Base-by-base conservation (phyloP, 1,139 yeast genomes). In the Geotrichum australiense region DNA sequence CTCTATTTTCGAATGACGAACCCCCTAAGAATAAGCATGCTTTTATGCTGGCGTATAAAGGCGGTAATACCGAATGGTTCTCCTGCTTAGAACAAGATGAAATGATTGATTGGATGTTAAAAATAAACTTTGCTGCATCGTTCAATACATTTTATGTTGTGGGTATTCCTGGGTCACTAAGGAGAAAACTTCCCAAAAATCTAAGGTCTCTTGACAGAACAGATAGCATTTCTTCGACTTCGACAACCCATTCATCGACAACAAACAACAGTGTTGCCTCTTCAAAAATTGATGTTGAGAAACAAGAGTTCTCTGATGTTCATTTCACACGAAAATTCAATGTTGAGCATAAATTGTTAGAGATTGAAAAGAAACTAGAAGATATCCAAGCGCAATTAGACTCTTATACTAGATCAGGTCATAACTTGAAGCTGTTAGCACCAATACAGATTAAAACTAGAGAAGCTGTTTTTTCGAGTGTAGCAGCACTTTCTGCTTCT, bases 101-200 rank as follows among this genome's bases (percentile, higher is more conserved):
- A 34, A 61, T 71, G 58, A 54, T 61, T 12, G 71, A 71, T 23
- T 79, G 86, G 86, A 67, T 77, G 37, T 64, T 65, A 29, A 61
- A 71, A 10, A 73, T 79, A 50, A 78, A 79, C 49, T 68, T 70
- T 48, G 63, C 76, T 10, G 73, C 80, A 1, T 69, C 81, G 0
- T 59, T 74, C 38, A 70, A 69, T 35, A 66, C 71, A 2, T 37
- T 24, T 19, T 31, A 31, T 19, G 41, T 37, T 10, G 26, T 27
- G 14, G 23, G 26, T 6, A 31, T 37, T 2, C 18, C 16, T n/a
- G 11, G 31, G 2, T 10, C 19, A 12, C 19, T 31, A 15, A n/a
- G n/a, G n/a, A 23, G 32, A 18, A 34, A 28, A n/a, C 26, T 27
- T 6, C 23, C 30, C 3, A 16, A 22, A 12, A 34, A 28, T 8